Evolutionary conservation across 2,329 filamentous ascomycete species (phyloP).

Genomic region (Hypoxylon sp.): DNA sequence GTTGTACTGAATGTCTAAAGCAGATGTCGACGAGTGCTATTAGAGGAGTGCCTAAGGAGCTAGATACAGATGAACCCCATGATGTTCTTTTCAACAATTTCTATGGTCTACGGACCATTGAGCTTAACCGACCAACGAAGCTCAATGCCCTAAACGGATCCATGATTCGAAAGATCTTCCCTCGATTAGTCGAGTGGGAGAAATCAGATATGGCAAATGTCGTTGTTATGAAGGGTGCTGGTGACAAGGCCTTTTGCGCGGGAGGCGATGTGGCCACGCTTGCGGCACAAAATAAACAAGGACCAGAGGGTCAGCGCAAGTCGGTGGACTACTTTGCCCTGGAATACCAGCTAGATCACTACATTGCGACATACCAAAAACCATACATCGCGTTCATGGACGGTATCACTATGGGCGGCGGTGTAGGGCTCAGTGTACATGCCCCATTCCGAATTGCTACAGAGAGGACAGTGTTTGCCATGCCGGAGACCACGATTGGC

Average conservation of each 20-base stretch:
- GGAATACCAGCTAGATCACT: slow-evolving; percentile 96
- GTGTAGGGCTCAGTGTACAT: slow-evolving; percentile 93
- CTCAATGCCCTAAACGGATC: slow-evolving; percentile 93
- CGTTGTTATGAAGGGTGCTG: slow-evolving; percentile 90
- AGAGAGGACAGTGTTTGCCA: slow-evolving; percentile 94
- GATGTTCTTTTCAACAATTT: slow-evolving; percentile 94
- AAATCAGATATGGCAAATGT: slow-evolving; percentile 96
- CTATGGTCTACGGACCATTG: slow-evolving; percentile 91
- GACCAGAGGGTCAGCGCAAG: slow-evolving; percentile 77
- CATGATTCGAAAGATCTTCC: slow-evolving; percentile 95
- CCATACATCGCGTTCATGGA: slow-evolving; percentile 97
- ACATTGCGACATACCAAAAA: slow-evolving; percentile 93
- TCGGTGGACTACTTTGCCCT: slow-evolving; percentile 91
- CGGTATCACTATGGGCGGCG: slow-evolving; percentile 98
- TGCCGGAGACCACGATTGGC: slow-evolving; percentile 98
- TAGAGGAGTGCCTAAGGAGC: slow-evolving; percentile 64
- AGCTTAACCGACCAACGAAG: slow-evolving; percentile 94
- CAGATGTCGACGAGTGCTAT: slow-evolving; percentile 58
- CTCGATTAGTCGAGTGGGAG: slow-evolving; percentile 91
- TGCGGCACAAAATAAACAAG: slow-evolving; percentile 78
- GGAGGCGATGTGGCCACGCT: slow-evolving; percentile 91
- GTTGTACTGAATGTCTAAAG: slow-evolving; percentile 25
- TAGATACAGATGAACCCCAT: slow-evolving; percentile 80
- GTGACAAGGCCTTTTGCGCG: slow-evolving; percentile 88
- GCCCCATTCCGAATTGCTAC: slow-evolving; percentile 97